Evolutionary conservation across 1,284 basidiomycete genomes (phyloP).

Genomic region (Cryptococcus deneoformans): DNA sequence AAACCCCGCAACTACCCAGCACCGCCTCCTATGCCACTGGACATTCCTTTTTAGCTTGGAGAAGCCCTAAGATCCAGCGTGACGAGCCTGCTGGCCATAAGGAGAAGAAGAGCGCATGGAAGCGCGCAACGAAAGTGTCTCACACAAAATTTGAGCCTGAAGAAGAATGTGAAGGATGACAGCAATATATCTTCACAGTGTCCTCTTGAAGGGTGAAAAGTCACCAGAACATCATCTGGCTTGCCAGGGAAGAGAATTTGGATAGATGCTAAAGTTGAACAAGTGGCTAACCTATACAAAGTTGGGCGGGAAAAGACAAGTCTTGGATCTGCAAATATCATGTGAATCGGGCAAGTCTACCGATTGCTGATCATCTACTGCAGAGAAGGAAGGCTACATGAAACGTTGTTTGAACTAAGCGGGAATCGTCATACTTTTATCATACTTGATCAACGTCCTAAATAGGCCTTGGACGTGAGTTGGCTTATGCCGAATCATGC

Average conservation of each 20-base stretch:
- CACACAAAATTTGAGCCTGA: neutral
- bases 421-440: constrained; percentile 38
- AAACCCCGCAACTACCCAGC: constrained; percentile 20
- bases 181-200: neutral
- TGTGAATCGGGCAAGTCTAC: too few species aligned
- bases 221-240: constrained; percentile 10
- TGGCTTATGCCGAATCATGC: too few species aligned
- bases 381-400: constrained; percentile 44
- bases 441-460: constrained; percentile 25
- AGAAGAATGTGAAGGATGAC: neutral
- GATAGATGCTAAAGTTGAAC: constrained; percentile 15
- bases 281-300: constrained; percentile 26
- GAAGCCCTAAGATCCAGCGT: constrained; percentile 2
- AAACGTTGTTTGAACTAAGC: constrained; percentile 38
- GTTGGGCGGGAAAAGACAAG: constrained; percentile 43
- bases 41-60: constrained; percentile 29
- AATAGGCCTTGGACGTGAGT: constrained; percentile 43
- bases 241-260: constrained; percentile 19
- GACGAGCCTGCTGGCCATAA: neutral
- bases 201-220: constrained; percentile 11
- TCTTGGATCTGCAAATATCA: constrained; percentile 39
- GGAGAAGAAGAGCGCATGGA: neutral
- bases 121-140: neutral
- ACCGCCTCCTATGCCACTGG: constrained; percentile 22
- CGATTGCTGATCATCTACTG: neutral